Conservation (phyloP, 2,329 filamentous ascomycete species). For the Capronia americana region DNA sequence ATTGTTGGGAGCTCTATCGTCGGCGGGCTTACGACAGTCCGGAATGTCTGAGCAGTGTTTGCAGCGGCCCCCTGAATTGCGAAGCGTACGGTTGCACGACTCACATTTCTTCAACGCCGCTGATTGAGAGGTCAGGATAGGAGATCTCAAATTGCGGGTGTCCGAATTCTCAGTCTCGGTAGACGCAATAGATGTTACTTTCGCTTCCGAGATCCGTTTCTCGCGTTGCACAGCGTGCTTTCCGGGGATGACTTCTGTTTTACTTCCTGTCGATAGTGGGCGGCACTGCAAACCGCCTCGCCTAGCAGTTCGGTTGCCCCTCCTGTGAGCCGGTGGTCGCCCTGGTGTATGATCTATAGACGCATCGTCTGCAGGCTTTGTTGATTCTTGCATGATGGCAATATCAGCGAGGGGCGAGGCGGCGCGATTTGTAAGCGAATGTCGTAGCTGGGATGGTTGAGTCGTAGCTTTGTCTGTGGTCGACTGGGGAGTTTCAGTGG, state of each 20-base stretch:
- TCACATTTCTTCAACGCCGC: background rate
- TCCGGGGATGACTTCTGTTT: background rate
- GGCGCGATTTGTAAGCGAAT: background rate
- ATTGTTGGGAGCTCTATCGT: background rate
- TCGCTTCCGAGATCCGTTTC: background rate
- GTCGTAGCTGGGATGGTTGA: background rate
- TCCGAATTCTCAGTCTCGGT: background rate
- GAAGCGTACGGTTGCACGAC: background rate
- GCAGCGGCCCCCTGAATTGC: background rate
- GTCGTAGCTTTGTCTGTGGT: background rate
- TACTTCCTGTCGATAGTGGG: background rate
- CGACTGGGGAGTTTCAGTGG: background rate
- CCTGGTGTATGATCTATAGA: background rate
- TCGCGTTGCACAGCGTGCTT: background rate
- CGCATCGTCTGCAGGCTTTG: background rate
- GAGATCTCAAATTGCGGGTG: background rate
- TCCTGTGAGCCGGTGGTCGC: background rate
- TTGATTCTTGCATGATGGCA: background rate
- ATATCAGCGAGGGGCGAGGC: background rate
- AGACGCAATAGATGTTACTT: background rate
- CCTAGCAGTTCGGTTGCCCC: background rate
- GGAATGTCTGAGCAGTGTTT: background rate
- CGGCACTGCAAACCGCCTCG: conserved; percentile 3
- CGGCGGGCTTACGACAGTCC: background rate
- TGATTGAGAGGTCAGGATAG: background rate